Evolutionary conservation across 257 asterid genomes (phyloP), one percentile per base, ranked within the genome.

Genomic region (Dorcoceras hygrometricum): DNA sequence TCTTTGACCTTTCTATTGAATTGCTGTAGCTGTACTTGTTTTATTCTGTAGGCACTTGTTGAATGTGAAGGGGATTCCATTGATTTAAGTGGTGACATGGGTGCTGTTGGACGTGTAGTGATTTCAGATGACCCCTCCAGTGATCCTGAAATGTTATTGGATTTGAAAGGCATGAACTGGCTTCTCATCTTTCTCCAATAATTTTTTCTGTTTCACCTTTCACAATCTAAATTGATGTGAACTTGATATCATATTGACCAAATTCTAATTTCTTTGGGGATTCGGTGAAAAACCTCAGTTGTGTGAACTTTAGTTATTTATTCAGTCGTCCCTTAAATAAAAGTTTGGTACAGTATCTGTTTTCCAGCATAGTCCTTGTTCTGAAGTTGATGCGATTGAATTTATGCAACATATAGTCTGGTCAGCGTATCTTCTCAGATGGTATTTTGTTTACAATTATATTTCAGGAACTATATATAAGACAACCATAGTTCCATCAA

Each of bases 21-120:
- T 36, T 16, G 24, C 16, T 59, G 12, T 29, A 32, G 53, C 39
- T 36, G 20, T 62, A 57, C 50, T 51, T 32, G 55, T 39, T 55
- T 71, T 31, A 54, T 70, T 70, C 57, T 59, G 70, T 77, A 89
- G 96, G 95, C 92, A 75, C 98, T 91, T 65, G 86, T 91, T 66
- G 96, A 91, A 84, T 89, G 95, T 79, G 98, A 91, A 54, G 96
- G 96, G 26, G 96, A 91, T 68, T 79, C 95, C 74, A 77, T 89
- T 75, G 98, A 91, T 87, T 83, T 91, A 80, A 91, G 96, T 74
- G 98, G 98, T 71, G 98, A 91, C 57, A 73, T 86, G 74, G 96
- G 98, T 73, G 82, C 96, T 71, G 96, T 91, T 62, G 96, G 98
- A 64, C 79, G 96, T 74, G 70, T 89, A 46, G 74, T 89, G 50